Conservation (phyloP, 202 grass and related monocot genomes). For the Elaeis oleifera region DNA sequence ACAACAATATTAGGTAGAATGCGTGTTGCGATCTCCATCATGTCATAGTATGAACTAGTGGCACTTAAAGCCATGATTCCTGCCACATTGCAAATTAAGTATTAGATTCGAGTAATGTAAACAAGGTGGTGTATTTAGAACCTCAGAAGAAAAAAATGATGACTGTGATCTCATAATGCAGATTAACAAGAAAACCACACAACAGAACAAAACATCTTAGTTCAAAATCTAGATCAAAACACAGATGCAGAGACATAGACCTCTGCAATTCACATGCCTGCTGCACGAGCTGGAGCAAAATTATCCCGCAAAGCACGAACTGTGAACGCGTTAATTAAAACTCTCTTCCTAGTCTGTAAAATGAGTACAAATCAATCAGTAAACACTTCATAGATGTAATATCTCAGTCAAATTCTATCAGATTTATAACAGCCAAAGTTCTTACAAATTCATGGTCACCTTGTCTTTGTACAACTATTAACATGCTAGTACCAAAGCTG, state of each 20-base stretch:
- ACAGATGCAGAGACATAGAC: conserved; percentile 21
- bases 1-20: conserved; percentile 88
- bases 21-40: conserved; percentile 93
- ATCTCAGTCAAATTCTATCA: too few relatives aligned
- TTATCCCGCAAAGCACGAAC: conserved; percentile 88
- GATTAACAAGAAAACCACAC: conserved; percentile 2
- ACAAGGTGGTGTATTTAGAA: too few relatives aligned
- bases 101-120: neutral
- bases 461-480: too few relatives aligned
- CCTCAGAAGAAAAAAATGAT: neutral
- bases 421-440: too few relatives aligned
- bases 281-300: conserved; percentile 94
- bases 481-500: too few relatives aligned
- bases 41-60: conserved; percentile 94
- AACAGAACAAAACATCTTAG: conserved; percentile 1
- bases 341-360: conserved; percentile 91
- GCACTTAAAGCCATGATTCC: conserved; percentile 95
- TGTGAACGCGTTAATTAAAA: conserved; percentile 98
- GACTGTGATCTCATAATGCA: neutral
- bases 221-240: conserved; percentile 2
- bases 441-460: too few relatives aligned
- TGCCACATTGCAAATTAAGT: conserved; percentile 27
- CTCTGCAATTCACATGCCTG: conserved; percentile 54
- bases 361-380: neutral
- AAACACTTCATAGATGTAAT: conserved; percentile 1